These are phyloP conservation scores for Panicum hallii DNA, from an alignment of 202 grass and related monocot species.

Conservation along the genomic window DNA sequence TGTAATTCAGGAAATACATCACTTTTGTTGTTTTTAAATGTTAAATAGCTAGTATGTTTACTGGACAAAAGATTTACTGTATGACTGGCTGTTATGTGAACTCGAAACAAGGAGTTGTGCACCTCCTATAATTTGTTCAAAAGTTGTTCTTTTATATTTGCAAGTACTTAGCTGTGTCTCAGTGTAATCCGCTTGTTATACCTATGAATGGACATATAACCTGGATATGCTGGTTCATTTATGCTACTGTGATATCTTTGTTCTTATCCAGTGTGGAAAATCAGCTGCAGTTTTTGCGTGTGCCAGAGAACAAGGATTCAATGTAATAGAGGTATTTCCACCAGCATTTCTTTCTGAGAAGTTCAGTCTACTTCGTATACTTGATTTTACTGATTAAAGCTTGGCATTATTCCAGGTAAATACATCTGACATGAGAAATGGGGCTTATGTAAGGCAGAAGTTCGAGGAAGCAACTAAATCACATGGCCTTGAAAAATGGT, in stretches of 20 bases:
- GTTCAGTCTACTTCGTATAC: slow-evolving; percentile 3
- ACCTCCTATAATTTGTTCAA: slow-evolving; percentile 16
- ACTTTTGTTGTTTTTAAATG: background rate
- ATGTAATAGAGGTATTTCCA: slow-evolving; percentile 89
- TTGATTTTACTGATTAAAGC: slow-evolving; percentile 41
- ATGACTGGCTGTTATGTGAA: slow-evolving; percentile 22
- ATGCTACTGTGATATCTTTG: slow-evolving; percentile 36
- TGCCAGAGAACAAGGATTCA: slow-evolving; percentile 92
- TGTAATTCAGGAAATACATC: background rate
- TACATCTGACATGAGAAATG: slow-evolving; percentile 96
- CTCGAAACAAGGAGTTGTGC: slow-evolving; percentile 8
- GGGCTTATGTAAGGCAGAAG: slow-evolving; percentile 77
- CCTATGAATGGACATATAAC: slow-evolving; percentile 22
- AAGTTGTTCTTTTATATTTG: slow-evolving; percentile 21
- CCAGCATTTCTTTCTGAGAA: slow-evolving; percentile 27
- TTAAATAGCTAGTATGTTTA: slow-evolving; percentile 24
- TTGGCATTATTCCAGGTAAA: slow-evolving; percentile 74
- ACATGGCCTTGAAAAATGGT: slow-evolving; percentile 91
- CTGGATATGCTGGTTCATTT: background rate
- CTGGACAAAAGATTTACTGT: slow-evolving; percentile 16
- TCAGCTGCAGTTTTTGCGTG: slow-evolving; percentile 94
- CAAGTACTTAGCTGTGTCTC: background rate
- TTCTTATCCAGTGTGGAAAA: slow-evolving; percentile 86
- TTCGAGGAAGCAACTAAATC: slow-evolving; percentile 92
- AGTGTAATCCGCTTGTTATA: slow-evolving; percentile 24